Conservation (phyloP, 345 rosid genomes). For the Carallia pectinifolia region DNA sequence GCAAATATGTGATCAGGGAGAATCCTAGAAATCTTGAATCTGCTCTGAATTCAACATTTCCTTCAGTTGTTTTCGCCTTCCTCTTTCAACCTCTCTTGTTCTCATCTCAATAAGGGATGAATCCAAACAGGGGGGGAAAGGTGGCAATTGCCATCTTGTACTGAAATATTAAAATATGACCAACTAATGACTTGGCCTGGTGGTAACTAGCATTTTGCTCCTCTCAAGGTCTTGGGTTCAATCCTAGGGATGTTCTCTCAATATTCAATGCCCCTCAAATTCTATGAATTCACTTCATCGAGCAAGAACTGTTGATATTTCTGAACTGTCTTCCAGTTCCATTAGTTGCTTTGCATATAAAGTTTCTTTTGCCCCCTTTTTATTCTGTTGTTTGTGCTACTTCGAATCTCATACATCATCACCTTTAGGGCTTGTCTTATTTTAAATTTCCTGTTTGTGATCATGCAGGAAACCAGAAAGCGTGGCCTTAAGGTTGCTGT, state of each 20-base stretch:
- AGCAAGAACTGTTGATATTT: background rate
- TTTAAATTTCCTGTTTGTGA: slow-evolving; percentile 9
- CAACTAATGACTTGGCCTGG: too few relatives aligned
- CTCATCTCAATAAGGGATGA: too few relatives aligned
- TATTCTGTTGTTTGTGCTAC: background rate
- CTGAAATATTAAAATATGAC: too few relatives aligned
- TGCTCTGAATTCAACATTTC: background rate
- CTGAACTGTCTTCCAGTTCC: background rate
- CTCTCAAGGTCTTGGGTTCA: too few relatives aligned
- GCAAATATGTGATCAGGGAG: background rate
- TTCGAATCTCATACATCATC: background rate
- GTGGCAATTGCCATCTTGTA: too few relatives aligned
- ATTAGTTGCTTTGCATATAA: slow-evolving; percentile 1
- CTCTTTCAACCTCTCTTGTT: too few relatives aligned
- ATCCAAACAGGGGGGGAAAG: too few relatives aligned
- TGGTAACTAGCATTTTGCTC: too few relatives aligned
- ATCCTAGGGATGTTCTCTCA: too few relatives aligned
- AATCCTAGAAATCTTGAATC: background rate
- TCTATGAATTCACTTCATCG: background rate
- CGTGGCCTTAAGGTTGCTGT: slow-evolving; percentile 83
- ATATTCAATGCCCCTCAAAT: background rate
- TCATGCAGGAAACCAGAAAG: slow-evolving; percentile 63
- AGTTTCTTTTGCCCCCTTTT: background rate
- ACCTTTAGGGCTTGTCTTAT: background rate
- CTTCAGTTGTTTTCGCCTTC: background rate